Percentiles rank a stretch among this genome's conserved stretches.
phyloP scores from a whole-genome alignment of 305 asterid genomes.

The Fraxinus sp. region DNA sequence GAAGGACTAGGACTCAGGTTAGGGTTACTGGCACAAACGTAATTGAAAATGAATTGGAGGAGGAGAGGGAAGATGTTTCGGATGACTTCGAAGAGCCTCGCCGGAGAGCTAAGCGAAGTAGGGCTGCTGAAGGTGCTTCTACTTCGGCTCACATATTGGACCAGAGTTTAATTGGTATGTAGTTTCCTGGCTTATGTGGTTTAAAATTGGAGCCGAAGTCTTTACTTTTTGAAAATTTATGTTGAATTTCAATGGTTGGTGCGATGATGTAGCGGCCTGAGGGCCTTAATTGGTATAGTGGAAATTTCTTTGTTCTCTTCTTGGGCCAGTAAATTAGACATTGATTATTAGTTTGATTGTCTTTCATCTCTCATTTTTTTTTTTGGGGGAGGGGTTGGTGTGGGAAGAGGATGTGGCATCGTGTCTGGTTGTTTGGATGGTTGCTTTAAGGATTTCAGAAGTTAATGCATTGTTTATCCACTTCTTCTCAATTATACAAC shows the following conservation, averaged over 20 bases:
- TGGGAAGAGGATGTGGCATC: background rate
- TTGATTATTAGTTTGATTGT: background rate
- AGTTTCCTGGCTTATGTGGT: background rate
- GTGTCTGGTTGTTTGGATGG: background rate
- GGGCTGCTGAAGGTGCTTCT: constrained; percentile 57
- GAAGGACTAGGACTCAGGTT: constrained; percentile 70
- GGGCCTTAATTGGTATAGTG: background rate
- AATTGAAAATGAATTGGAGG: constrained; percentile 50
- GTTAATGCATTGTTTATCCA: background rate
- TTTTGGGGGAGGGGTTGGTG: background rate
- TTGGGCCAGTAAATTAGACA: background rate
- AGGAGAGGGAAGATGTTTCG: constrained; percentile 73
- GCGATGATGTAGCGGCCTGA: background rate
- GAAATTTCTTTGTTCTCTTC: background rate
- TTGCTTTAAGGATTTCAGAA: background rate
- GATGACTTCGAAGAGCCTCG: constrained; percentile 73
- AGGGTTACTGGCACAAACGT: constrained; percentile 43
- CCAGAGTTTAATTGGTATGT: constrained; percentile 66
- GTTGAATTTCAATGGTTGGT: constrained; percentile 7
- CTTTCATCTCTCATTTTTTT: background rate
- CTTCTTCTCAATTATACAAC: background rate
- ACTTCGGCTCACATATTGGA: constrained; percentile 44
- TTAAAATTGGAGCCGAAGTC: background rate
- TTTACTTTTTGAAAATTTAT: background rate
- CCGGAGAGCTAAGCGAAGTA: constrained; percentile 57